phyloP scores from a whole-genome alignment of 2,329 filamentous ascomycete species.

The Periconia digitata region DNA sequence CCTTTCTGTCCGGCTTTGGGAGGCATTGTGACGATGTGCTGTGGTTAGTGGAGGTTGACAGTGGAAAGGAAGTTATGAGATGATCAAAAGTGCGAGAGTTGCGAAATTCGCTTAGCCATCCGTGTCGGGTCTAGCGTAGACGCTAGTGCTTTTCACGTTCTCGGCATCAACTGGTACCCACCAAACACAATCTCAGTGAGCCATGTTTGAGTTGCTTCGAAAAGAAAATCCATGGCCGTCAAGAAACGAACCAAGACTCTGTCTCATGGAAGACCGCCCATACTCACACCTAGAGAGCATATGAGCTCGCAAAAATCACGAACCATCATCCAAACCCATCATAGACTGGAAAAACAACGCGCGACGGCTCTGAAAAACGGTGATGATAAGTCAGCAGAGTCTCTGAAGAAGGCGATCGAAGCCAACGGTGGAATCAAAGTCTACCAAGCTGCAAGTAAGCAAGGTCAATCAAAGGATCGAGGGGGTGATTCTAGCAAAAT shows the following conservation, averaged over 20 bases:
- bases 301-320: slow-evolving; percentile 61
- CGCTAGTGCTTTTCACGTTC: slow-evolving; percentile 11
- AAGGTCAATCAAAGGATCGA: slow-evolving; percentile 61
- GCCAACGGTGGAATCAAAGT: slow-evolving; percentile 60
- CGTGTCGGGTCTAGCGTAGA: slow-evolving; percentile 20
- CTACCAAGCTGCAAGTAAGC: slow-evolving; percentile 65
- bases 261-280: slow-evolving; percentile 37
- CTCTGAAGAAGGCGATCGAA: slow-evolving; percentile 54
- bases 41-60: slow-evolving; percentile 22
- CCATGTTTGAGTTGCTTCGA: slow-evolving; percentile 9
- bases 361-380: slow-evolving; percentile 52
- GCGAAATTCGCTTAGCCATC: slow-evolving; percentile 19
- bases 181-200: slow-evolving; percentile 1
- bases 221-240: slow-evolving; percentile 24
- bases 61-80: slow-evolving; percentile 22
- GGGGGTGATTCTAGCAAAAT: slow-evolving; percentile 66
- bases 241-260: slow-evolving; percentile 38
- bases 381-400: slow-evolving; percentile 42
- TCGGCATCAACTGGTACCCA: slow-evolving; percentile 13
- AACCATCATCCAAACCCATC: slow-evolving; percentile 61
- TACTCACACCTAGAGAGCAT: slow-evolving; percentile 28
- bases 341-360: slow-evolving; percentile 60
- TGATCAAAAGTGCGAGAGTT: slow-evolving; percentile 12
- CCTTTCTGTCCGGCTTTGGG: slow-evolving; percentile 43
- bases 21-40: slow-evolving; percentile 41